These are phyloP conservation scores for Vaucheria bursata DNA, from an alignment of 352 stramenopile genomes.

Conservation along the genomic window DNA sequence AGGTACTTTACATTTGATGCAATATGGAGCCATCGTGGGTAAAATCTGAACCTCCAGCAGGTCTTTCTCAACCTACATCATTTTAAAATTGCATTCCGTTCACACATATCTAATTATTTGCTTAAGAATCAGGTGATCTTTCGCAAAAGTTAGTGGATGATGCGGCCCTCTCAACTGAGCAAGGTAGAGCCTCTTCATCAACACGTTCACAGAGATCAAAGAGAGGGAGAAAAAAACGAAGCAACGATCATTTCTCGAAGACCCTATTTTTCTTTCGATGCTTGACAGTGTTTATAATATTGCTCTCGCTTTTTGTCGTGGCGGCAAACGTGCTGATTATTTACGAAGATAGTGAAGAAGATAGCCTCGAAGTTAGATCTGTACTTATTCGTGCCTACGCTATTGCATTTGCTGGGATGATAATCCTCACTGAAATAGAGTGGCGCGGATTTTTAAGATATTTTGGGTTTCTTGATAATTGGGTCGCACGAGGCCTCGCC, in stretches of 20 bases:
- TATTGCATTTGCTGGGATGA: slow-evolving; percentile 23
- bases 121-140: neutral
- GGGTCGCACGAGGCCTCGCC: slow-evolving; percentile 23
- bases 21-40: neutral
- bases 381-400: slow-evolving; percentile 26
- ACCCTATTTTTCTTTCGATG: slow-evolving; percentile 33
- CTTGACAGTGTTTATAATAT: slow-evolving; percentile 22
- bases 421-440: slow-evolving; percentile 31
- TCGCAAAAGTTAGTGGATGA: slow-evolving; percentile 32
- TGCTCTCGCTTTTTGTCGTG: slow-evolving; percentile 32
- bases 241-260: slow-evolving; percentile 9
- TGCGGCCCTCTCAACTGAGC: neutral
- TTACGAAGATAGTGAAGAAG: slow-evolving; percentile 30
- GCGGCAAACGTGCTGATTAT: slow-evolving; percentile 38
- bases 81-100: neutral
- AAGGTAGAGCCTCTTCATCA: neutral
- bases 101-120: neutral
- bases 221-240: neutral
- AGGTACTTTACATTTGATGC: too few species aligned
- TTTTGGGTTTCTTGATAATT: slow-evolving; percentile 43
- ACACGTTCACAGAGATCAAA: neutral
- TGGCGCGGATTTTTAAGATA: slow-evolving; percentile 23
- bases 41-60: neutral
- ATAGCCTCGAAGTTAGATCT: slow-evolving; percentile 5
- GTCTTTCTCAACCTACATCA: neutral